Conservation (phyloP, 768 basidiomycete species). For the Termitomyces heimii region DNA sequence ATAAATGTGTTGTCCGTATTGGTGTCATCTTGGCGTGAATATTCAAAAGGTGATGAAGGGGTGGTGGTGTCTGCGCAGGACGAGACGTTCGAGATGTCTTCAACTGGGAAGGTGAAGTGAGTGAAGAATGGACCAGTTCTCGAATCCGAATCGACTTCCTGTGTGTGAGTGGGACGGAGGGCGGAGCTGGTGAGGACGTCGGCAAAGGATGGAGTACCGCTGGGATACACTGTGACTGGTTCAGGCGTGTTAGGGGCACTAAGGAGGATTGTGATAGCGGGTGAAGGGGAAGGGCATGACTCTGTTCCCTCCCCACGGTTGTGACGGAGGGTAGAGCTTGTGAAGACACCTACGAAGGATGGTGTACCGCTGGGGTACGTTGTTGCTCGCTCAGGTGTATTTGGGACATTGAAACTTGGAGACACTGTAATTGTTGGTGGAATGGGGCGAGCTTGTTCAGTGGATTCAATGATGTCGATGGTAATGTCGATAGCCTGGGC, state of each 20-base stretch:
- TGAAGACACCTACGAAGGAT: neutral
- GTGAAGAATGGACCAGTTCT: neutral
- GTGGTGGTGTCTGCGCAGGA: neutral
- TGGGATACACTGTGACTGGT: neutral
- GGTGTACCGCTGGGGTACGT: neutral
- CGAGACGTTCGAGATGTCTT: neutral
- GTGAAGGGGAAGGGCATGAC: neutral
- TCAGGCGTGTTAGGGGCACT: neutral
- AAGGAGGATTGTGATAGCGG: neutral
- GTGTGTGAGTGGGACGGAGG: no score
- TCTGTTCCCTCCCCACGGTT: neutral
- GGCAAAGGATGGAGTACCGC: neutral
- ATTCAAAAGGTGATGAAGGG: neutral
- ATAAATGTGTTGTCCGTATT: neutral
- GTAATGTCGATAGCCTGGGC: neutral
- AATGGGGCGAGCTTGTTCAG: neutral
- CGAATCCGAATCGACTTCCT: neutral
- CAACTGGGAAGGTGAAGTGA: neutral
- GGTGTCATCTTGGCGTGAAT: neutral
- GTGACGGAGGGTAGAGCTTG: neutral
- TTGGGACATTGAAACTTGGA: neutral
- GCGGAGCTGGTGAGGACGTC: neutral
- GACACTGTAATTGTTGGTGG: neutral
- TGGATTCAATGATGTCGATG: neutral
- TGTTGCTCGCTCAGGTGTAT: neutral